Evolutionary conservation across 1,284 basidiomycete species (phyloP).

Genomic region (Trichosporon asahii): DNA sequence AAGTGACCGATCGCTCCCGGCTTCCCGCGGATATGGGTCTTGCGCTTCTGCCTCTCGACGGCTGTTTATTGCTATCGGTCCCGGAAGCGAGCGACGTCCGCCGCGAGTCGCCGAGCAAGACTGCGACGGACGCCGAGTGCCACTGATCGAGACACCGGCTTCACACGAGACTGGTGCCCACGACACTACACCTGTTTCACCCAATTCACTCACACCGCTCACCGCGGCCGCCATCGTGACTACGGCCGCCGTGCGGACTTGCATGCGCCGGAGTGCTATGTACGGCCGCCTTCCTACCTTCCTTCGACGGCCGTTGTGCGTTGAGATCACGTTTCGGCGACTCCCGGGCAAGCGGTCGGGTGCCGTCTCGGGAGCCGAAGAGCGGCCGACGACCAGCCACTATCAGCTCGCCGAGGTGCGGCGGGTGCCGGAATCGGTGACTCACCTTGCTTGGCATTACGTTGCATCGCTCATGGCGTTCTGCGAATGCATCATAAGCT

Average conservation of each 20-base stretch:
- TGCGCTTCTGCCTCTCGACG: neutral
- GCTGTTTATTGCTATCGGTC: neutral
- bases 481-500: too few relatives aligned
- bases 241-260: neutral
- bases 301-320: neutral
- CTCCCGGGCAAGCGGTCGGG: neutral
- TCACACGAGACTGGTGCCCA: neutral
- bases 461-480: neutral
- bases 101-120: too few relatives aligned
- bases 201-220: neutral
- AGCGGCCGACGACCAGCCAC: neutral
- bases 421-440: neutral
- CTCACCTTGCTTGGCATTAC: neutral
- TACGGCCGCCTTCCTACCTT: neutral
- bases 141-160: neutral
- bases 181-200: neutral
- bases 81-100: neutral
- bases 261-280: neutral
- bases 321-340: neutral
- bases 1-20: neutral
- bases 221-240: neutral
- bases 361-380: neutral
- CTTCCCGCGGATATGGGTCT: neutral
- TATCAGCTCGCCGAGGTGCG: neutral
- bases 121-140: neutral